A percentile compares a stretch with the other conserved stretches of the same genome.
Evolutionary conservation across 2,329 filamentous ascomycete genomes (phyloP).

Genomic region (Pseudocercospora eumusae): DNA sequence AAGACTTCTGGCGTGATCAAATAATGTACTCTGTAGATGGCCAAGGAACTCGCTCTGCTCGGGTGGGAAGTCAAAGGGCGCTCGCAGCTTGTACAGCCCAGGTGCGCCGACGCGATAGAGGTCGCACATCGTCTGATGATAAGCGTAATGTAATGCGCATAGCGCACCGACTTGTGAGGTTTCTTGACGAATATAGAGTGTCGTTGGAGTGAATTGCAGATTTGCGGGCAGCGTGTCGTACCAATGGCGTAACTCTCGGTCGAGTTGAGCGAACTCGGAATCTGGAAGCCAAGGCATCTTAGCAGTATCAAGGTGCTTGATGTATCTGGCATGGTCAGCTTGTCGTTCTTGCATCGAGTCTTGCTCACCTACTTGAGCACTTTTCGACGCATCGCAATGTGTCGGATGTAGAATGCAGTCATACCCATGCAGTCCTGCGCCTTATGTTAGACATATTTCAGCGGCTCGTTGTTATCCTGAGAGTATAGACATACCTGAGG

Average conservation of each 20-base stretch:
- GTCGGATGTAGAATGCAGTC: conserved; percentile 31
- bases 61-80: conserved; percentile 27
- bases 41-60: conserved; percentile 29
- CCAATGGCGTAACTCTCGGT: conserved; percentile 28
- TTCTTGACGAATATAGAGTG: conserved; percentile 32
- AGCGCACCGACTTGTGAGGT: conserved; percentile 31
- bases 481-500: conserved; percentile 6
- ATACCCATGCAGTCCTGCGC: conserved; percentile 32
- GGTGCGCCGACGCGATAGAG: conserved; percentile 28
- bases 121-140: conserved; percentile 34
- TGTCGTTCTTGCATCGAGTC: not conserved
- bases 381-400: conserved; percentile 30
- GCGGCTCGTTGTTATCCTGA: not conserved
- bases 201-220: conserved; percentile 30
- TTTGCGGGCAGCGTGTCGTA: conserved; percentile 31
- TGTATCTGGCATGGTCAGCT: conserved; percentile 21
- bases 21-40: conserved; percentile 28
- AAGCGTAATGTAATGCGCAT: conserved; percentile 29
- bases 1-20: conserved; percentile 29
- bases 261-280: conserved; percentile 32
- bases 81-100: conserved; percentile 30
- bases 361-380: conserved; percentile 24
- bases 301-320: conserved; percentile 31
- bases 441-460: not conserved
- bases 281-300: conserved; percentile 30